Evolutionary conservation across 164 flowering plant species (phyloP), one percentile per base, ranked within the genome.

Genomic region (Nelumbo lutea): DNA sequence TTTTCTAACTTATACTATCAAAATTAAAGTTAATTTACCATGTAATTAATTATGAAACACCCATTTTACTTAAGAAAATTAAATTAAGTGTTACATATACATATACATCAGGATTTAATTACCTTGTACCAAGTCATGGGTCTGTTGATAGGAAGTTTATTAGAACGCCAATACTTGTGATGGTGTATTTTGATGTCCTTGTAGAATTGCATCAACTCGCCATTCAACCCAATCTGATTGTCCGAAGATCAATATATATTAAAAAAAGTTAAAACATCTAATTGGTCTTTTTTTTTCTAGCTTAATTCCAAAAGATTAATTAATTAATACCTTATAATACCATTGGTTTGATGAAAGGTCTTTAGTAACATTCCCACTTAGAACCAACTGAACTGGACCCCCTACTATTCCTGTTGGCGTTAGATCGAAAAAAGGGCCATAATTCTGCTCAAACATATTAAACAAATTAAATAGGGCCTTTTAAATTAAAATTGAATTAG

Each of bases 121-220:
- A 86, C 90, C 93, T 87, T 88, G 77, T 90, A 88, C 94, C 92
- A 90, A 45, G 85, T 83, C 79, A 88, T 48, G 56, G n/a, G 65
- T 11, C 68, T 79, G 14, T 80, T 73, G 0, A 40, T 43, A 0
- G 87, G 88, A 5, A 86, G 67, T 2, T 73, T 13, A 0, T 77
- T 27, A 0, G 76, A 41, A 2, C n/a, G 3, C 93, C 91, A 87
- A 43, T 61, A 59, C 0, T 59, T 1, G 13, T 79, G 61, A 11
- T 7, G 43, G 1, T 39, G 60, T 10, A 81, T 53, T 7, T 72
- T 47, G 1, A 27, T 27, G 27, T 44, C 41, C 8, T 58, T 59
- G 52, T 58, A 83, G 1, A 82, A 27, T 51, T 77, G 40, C 15
- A 69, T 63, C 0, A 70, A 61, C 27, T 81, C 39, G 0, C 96